Conservation (phyloP, 495 filamentous ascomycete species). For the Lasiosphaeria hispida region DNA sequence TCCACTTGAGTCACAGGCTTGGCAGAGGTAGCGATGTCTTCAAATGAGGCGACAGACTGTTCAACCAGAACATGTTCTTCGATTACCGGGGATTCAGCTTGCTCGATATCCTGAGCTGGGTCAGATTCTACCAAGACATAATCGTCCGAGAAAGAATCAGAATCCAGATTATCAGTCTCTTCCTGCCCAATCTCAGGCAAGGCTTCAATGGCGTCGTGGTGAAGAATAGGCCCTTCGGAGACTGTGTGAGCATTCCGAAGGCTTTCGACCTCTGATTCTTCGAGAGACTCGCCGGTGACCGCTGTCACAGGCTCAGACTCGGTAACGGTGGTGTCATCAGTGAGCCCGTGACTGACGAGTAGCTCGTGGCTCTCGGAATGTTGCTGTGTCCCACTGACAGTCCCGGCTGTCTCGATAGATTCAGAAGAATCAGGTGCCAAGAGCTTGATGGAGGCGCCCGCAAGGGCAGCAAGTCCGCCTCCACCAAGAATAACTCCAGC, state of each 20-base stretch:
- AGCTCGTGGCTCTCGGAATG: neutral
- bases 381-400: neutral
- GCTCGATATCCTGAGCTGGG: slow-evolving; percentile 11
- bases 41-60: slow-evolving; percentile 17
- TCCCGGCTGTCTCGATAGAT: neutral
- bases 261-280: no score
- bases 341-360: neutral
- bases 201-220: neutral
- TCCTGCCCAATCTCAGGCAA: neutral
- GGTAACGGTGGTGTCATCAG: neutral
- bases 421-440: slow-evolving; percentile 1
- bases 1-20: neutral
- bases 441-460: neutral
- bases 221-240: neutral
- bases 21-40: slow-evolving; percentile 12
- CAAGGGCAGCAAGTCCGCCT: slow-evolving; percentile 10
- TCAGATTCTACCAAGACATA: slow-evolving; percentile 24
- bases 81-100: slow-evolving; percentile 1
- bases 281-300: no score
- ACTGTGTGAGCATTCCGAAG: neutral
- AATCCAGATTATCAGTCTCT: neutral
- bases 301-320: neutral
- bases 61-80: slow-evolving; percentile 18
- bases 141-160: slow-evolving; percentile 21
- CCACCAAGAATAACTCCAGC: slow-evolving; percentile 6